Percentiles rank a stretch among this genome's conserved stretches.
Conservation (phyloP, 2,329 filamentous ascomycete genomes). For the Fusarium concolor region DNA sequence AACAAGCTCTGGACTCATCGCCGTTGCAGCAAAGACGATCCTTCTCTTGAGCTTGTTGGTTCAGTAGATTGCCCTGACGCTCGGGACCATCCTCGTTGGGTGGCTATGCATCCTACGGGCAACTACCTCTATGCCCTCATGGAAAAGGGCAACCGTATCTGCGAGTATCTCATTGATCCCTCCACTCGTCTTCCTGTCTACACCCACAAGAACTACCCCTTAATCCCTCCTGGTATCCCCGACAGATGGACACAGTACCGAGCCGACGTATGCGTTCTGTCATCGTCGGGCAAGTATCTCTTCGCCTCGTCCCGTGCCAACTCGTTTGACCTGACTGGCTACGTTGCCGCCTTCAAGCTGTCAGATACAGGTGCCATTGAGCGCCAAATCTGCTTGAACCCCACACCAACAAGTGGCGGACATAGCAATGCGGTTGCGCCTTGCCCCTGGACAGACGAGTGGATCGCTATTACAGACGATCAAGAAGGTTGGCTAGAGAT, state of each 20-base stretch:
- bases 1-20: slow-evolving; percentile 89
- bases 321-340: slow-evolving; percentile 79
- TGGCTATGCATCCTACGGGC: slow-evolving; percentile 82
- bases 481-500: slow-evolving; percentile 90
- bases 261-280: slow-evolving; percentile 83
- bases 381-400: slow-evolving; percentile 81
- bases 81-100: slow-evolving; percentile 87
- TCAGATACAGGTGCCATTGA: slow-evolving; percentile 77
- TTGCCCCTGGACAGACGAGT: slow-evolving; percentile 87
- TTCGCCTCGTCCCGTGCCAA: slow-evolving; percentile 89
- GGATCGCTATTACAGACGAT: slow-evolving; percentile 90
- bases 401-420: slow-evolving; percentile 86
- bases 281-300: slow-evolving; percentile 76
- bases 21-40: slow-evolving; percentile 62
- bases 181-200: slow-evolving; percentile 80
- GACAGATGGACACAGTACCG: slow-evolving; percentile 75
- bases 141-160: slow-evolving; percentile 88
- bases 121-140: slow-evolving; percentile 87
- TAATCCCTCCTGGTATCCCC: slow-evolving; percentile 79
- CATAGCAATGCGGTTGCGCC: slow-evolving; percentile 91
- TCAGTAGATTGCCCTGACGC: slow-evolving; percentile 76
- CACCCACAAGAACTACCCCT: slow-evolving; percentile 79
- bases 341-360: slow-evolving; percentile 83
- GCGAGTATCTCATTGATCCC: slow-evolving; percentile 83
- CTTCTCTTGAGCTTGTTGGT: slow-evolving; percentile 73